phyloP scores from a whole-genome alignment of 1,139 yeast species.

The Yamadazyma buinensis region DNA sequence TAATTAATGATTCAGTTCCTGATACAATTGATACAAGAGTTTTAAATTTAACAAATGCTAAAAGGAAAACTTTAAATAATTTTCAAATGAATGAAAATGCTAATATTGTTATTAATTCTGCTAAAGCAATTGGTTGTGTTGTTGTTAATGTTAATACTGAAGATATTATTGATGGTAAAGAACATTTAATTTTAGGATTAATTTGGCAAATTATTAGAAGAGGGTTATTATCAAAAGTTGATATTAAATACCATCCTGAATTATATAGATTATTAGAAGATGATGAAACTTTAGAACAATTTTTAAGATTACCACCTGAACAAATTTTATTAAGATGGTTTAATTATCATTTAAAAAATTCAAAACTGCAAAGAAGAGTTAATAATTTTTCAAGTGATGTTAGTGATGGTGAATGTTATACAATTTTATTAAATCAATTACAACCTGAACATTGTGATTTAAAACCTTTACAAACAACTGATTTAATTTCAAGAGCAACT shows the following conservation, averaged over 20 bases:
- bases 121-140: constrained; percentile 97
- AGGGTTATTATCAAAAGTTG: constrained; percentile 91
- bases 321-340: constrained; percentile 96
- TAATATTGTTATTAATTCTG: constrained; percentile 94
- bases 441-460: constrained; percentile 81
- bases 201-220: constrained; percentile 98
- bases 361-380: constrained; percentile 87
- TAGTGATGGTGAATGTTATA: constrained; percentile 92
- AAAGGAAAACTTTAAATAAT: constrained; percentile 80
- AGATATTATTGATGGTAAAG: constrained; percentile 95
- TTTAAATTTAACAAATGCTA: constrained; percentile 72
- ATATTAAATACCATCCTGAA: constrained; percentile 94
- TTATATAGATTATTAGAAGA: constrained; percentile 91
- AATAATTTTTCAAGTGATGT: constrained; percentile 83
- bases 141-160: constrained; percentile 97
- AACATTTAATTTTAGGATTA: constrained; percentile 89
- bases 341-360: constrained; percentile 91
- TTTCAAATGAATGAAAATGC: constrained; percentile 97
- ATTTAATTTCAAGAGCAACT: constrained; percentile 79
- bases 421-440: constrained; percentile 82
- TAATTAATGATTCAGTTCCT: constrained; percentile 96
- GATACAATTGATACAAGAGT: constrained; percentile 99
- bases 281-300: constrained; percentile 96
- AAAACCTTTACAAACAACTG: constrained; percentile 73
- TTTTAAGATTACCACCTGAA: constrained; percentile 94